A percentile compares a stretch with the other conserved stretches of the same genome.
Conservation (phyloP, 495 filamentous ascomycete genomes). For the Aspergillus wentii region DNA sequence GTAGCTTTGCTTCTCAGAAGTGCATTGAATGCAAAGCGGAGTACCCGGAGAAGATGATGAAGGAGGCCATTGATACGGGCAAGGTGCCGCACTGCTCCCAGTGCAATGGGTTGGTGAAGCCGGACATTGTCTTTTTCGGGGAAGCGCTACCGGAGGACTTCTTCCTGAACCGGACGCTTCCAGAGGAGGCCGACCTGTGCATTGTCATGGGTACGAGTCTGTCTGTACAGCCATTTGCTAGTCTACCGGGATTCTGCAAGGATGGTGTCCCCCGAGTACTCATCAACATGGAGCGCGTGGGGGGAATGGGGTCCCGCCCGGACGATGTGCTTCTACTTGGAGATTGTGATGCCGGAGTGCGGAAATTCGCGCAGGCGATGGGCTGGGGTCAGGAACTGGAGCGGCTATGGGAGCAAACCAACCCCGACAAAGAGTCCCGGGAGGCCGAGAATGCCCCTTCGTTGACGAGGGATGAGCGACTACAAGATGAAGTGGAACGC, state of each 20-base stretch:
- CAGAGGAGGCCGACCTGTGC: constrained; percentile 66
- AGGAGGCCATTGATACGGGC: constrained; percentile 53
- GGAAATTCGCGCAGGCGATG: constrained; percentile 71
- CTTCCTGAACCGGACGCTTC: constrained; percentile 50
- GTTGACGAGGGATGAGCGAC: constrained; percentile 47
- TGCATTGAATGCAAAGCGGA: constrained; percentile 80
- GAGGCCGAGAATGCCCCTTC: constrained; percentile 26
- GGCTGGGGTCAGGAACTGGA: constrained; percentile 89
- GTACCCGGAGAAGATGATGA: constrained; percentile 72
- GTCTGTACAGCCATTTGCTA: constrained; percentile 84
- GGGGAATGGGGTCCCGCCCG: constrained; percentile 64
- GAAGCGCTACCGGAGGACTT: constrained; percentile 74
- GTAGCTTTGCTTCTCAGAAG: constrained; percentile 82
- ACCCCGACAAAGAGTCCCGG: constrained; percentile 30
- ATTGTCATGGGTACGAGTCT: constrained; percentile 93
- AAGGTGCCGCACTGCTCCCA: constrained; percentile 63
- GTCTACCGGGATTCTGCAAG: constrained; percentile 59
- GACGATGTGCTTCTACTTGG: constrained; percentile 75
- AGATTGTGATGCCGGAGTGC: constrained; percentile 80
- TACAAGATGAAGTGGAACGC: constrained; percentile 49
- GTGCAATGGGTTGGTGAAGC: constrained; percentile 86
- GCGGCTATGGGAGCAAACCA: constrained; percentile 55
- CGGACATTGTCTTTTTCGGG: constrained; percentile 97
- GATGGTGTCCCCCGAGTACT: constrained; percentile 68
- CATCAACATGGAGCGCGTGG: constrained; percentile 85